Evolutionary conservation across 176 grass and related monocot species (phyloP), one percentile per base, ranked within the genome.

Genomic region (Guadua angustifolia): DNA sequence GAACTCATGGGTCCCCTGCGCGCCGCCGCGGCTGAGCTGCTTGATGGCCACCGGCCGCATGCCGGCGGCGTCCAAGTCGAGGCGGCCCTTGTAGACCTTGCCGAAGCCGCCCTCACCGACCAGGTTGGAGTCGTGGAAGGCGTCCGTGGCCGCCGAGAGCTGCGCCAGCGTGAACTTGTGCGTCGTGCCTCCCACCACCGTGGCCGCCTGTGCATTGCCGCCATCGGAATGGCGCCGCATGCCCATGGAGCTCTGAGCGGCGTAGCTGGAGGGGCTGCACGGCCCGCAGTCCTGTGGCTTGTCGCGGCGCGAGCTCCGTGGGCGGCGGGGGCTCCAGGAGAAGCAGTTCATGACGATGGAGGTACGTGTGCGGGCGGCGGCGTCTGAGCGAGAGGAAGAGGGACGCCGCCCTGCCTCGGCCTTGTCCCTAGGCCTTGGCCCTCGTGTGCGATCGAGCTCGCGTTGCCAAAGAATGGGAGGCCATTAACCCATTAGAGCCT

Each of bases 91-190:
- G 85, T 88, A 93, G n/a, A 93, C 91, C 81, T 73, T 90, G 66
- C 91, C 91, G 33, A 93, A 93, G 42, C 91, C 91, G 24, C 88
- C 91, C 84, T 93, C 82, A 36, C 88, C 91, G 26, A 93, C 9
- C 16, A 93, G 74, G 78, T 93, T 93, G 24, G 71, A 78, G 5
- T 66, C 42, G 45, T 35, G 32, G 78, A 93, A 90, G 61, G 73
- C 85, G 77, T 85, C 69, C 29, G 91, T 93, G 10, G 91, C 85
- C 25, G 64, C 75, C 5, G 79, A 87, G 24, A 93, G 63, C 87
- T 90, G 81, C 40, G 75, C 50, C 52, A 85, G 75, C 75, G 82
- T 93, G 58, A 93, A 93, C 51, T 83, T 83, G 62, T 17, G 45
- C 11, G 59, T 13, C 15, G 2, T 7, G 17, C n/a, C 21, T 36